Evolutionary conservation across 805 yeast species (phyloP), one percentile per base, ranked within the genome.

Genomic region (Hanseniaspora meyeri): DNA sequence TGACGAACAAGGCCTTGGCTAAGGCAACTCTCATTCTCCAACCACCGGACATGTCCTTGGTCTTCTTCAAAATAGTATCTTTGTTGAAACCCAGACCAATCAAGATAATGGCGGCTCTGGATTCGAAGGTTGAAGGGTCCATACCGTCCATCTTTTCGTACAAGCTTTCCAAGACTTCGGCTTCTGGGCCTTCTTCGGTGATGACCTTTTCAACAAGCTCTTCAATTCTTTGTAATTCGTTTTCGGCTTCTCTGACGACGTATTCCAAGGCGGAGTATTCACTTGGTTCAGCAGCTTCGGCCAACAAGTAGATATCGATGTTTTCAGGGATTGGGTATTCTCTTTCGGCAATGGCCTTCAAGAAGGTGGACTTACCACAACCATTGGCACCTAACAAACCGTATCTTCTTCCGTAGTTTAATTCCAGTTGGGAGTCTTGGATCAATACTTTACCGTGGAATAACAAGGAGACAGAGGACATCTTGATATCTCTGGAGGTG

Each of bases 1-100:
- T 91, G 63, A 93, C 97, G 77, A 93, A 93, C 65, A 93, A 78
- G 34, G 98, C 98, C 74, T 93, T 93, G 59, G 96, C 96, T 60
- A 93, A 78, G 47, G 98, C 97, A 60, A 93, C 98, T 76, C 98
- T 88, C 98, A 93, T 93, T 78, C 89, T 89, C 98, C 98, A 93
- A 71, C 98, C 98, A 81, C 98, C 98, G 68, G 97, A 88, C 98
- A 93, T 93, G 69, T 93, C 97, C 74, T 88, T 90, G 66, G 98
- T 93, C 74, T 83, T 85, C 80, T 93, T 93, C 69, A 79, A 77
- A 67, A 93, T 91, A 57, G 97, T 91, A 62, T 74, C 73, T 57
- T 85, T 67, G 73, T 86, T 87, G 83, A 93, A 93, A 66, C 98
- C 98, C 71, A 93, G 80, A 90, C 98, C 98, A 63, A 87, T 87